Evolutionary conservation across 2,329 filamentous ascomycete genomes (phyloP), one percentile per base, ranked within the genome.

Genomic region (Dactylonectria macrodidyma): DNA sequence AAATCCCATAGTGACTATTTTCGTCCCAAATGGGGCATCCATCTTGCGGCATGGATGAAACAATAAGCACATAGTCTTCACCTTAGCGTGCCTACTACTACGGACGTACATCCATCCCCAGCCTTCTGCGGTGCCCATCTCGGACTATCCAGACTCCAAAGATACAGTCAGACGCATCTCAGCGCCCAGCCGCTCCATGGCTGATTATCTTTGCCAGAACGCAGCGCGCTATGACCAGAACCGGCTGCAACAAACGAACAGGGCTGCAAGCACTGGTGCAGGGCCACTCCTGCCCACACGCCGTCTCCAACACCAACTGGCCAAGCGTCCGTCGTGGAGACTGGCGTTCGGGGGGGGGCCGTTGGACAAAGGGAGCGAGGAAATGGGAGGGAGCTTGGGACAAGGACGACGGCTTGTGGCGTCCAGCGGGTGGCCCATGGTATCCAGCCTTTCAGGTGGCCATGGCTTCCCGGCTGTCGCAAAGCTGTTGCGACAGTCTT

Each of bases 41-140:
- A 44, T 67, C 61, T 68, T 60, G 61, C 66, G 66, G 69, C 72
- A 73, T 60, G 47, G 68, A 67, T 76, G 74, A 76, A 76, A 76
- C 74, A 69, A 68, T 65, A 70, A 64, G 68, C 64, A 71, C 68
- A 72, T 65, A 68, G 65, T 66, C 66, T 64, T 50, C 50, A 62
- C 52, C 44, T 55, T 73, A 73, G 71, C 66, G 64, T 56, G 61
- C 47, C 14, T 34, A 51, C 24, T 30, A 30, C 26, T 30, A 30
- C 26, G 7, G 4, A 30, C 26, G 26, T 30, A 4, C 7, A 14
- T 30, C 47, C 48, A 30, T n/a, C 33, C 14, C 48, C 56, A 54
- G 14, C 48, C 54, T 30, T 47, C 47, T 52, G 47, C 46, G 5
- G 50, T 26, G 36, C 67, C 16, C 41, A 19, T 24, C 50, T 67